Percentiles rank a stretch among this genome's conserved stretches.
Conservation (phyloP, 441 rosid species). For the Adansonia gregorii region DNA sequence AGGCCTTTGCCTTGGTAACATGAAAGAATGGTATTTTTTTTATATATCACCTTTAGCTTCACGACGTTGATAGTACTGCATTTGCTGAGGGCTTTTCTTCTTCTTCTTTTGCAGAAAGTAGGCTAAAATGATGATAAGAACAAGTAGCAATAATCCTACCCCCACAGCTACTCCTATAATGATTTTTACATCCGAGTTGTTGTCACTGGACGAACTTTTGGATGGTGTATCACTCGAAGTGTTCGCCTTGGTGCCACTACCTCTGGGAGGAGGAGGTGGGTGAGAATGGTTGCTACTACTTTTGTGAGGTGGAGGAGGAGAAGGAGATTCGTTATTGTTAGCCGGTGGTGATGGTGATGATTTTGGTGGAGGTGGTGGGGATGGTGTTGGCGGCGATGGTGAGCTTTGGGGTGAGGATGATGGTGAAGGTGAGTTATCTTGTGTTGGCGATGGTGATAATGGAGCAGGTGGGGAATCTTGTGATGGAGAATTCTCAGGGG, state of each 20-base stretch:
- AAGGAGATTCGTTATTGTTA: conserved; percentile 27
- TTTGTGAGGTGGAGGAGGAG: conserved; percentile 23
- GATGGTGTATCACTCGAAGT: not conserved
- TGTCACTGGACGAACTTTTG: conserved; percentile 22
- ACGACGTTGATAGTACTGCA: conserved; percentile 12
- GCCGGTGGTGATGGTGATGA: not conserved
- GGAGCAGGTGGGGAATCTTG: conserved; percentile 50
- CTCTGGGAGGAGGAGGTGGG: conserved; percentile 22
- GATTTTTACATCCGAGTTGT: conserved; percentile 33
- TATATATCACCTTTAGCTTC: conserved; percentile 20
- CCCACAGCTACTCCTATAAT: conserved; percentile 58
- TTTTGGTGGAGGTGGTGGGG: conserved; percentile 32
- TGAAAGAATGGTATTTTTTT: not conserved
- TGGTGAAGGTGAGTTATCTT: conserved; percentile 28
- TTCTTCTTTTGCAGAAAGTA: not conserved
- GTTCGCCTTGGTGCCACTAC: not conserved
- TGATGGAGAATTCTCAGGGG: conserved; percentile 51
- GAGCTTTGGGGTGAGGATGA: conserved; percentile 33
- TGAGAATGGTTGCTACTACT: conserved; percentile 28
- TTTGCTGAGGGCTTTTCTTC: conserved; percentile 10
- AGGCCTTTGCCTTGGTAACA: no score
- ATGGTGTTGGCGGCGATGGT: conserved; percentile 35
- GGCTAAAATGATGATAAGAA: not conserved
- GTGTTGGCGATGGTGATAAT: conserved; percentile 31
- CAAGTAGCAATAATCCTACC: conserved; percentile 32